phyloP scores from a whole-genome alignment of 805 yeast species.

The Candida orba region DNA sequence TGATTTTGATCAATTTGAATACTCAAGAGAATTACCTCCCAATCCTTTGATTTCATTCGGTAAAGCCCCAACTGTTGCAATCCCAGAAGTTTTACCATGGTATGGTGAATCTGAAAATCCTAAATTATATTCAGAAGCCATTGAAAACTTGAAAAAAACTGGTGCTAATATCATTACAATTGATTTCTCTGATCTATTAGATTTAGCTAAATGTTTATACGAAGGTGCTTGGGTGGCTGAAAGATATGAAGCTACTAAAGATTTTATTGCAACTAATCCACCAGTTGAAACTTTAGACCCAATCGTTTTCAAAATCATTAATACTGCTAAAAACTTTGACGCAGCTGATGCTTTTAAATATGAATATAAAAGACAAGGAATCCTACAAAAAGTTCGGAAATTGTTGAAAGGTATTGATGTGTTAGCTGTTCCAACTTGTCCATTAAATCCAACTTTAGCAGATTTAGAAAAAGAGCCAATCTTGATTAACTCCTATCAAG shows the following conservation, averaged over 20 bases:
- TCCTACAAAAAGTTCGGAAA: slow-evolving; percentile 55
- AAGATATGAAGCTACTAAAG: slow-evolving; percentile 76
- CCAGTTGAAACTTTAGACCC: slow-evolving; percentile 73
- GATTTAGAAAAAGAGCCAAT: slow-evolving; percentile 75
- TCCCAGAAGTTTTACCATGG: slow-evolving; percentile 72
- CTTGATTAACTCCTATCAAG: slow-evolving; percentile 79
- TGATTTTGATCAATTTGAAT: slow-evolving; percentile 66
- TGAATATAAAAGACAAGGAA: slow-evolving; percentile 82
- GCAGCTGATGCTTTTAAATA: slow-evolving; percentile 81
- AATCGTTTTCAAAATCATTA: slow-evolving; percentile 68
- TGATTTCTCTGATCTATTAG: slow-evolving; percentile 71
- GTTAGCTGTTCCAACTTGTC: slow-evolving; percentile 87
- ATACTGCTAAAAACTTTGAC: slow-evolving; percentile 66
- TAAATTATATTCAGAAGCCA: slow-evolving; percentile 53
- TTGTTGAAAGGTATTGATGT: slow-evolving; percentile 60
- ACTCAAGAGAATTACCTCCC: slow-evolving; percentile 67
- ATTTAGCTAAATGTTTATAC: slow-evolving; percentile 79
- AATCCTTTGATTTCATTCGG: slow-evolving; percentile 58
- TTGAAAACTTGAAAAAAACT: slow-evolving; percentile 40
- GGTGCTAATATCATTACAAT: slow-evolving; percentile 57
- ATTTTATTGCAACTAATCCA: slow-evolving; percentile 63
- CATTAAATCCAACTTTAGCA: slow-evolving; percentile 77
- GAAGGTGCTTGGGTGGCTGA: slow-evolving; percentile 99
- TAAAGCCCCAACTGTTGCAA: slow-evolving; percentile 57
- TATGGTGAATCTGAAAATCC: slow-evolving; percentile 78